A percentile compares a stretch with the other conserved stretches of the same genome.
phyloP scores from a whole-genome alignment of 208 protist genomes.

The Novymonas esmeraldas region DNA sequence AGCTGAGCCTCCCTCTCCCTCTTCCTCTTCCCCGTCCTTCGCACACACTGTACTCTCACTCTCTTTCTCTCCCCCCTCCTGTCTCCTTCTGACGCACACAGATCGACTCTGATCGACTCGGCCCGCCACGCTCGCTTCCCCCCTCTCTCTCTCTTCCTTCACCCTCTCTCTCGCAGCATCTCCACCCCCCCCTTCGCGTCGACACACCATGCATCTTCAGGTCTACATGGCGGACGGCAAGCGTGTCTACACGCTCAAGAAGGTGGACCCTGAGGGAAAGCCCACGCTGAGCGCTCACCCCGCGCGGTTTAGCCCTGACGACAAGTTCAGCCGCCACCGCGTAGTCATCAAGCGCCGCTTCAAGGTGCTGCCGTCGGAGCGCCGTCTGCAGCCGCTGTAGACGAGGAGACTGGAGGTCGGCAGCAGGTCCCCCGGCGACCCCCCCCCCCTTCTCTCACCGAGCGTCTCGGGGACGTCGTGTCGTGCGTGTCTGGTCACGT shows the following conservation, averaged over 20 bases:
- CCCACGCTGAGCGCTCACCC: constrained; percentile 92
- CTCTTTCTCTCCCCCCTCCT: background rate
- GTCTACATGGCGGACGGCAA: constrained; percentile 86
- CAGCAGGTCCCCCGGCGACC: too few species aligned
- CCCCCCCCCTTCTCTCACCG: too few species aligned
- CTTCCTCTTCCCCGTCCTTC: background rate
- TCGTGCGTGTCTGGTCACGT: too few species aligned
- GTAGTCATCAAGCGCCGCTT: constrained; percentile 93
- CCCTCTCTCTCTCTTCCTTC: background rate
- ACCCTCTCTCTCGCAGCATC: background rate
- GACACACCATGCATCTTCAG: constrained; percentile 73
- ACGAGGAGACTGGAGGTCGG: background rate
- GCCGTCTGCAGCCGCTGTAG: constrained; percentile 78
- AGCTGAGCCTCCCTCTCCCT: too few species aligned
- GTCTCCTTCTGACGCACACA: too few species aligned
- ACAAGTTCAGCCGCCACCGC: constrained; percentile 93
- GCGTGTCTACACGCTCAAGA: constrained; percentile 93
- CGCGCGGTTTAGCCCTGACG: constrained; percentile 93
- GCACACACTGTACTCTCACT: background rate
- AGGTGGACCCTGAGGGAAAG: constrained; percentile 88
- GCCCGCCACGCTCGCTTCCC: too few species aligned
- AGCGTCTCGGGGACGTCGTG: too few species aligned
- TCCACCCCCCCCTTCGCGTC: background rate
- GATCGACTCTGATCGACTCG: too few species aligned
- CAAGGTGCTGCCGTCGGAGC: constrained; percentile 81